Base-by-base conservation (phyloP, 495 filamentous ascomycete genomes). In the Penicillium chermesinum region DNA sequence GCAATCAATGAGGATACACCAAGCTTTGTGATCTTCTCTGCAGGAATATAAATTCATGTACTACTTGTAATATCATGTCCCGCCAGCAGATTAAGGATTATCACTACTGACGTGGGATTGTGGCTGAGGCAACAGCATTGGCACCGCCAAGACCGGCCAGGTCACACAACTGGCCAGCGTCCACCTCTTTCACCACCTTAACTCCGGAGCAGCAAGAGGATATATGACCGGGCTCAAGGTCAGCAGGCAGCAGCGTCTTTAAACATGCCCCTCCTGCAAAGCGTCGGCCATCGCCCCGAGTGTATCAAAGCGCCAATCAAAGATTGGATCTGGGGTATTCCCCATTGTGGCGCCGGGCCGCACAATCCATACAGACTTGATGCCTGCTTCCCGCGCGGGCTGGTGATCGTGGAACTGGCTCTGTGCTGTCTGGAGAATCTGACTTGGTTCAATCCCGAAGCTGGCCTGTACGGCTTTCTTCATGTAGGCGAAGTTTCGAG, bases 271-370 rank as follows among this genome's bases (percentile, higher is more conserved):
- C 47, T 57, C 56, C 55, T 84, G 83, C 20, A 89, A 79, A 41
- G 80, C 80, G 50, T 81, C 80, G 14, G 85, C 87, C 74, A 91
- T 81, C 45, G 87, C 82, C 12, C 76, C 83, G 50, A 94, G 53
- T 3, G 72, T 86, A 44, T 76, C 71, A 61, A 87, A 89, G 54
- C 54, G 61, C 79, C 78, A 81, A 49, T 74, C 70, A 63, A 59
- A 83, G 4, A 78, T 65, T 44, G 70, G 69, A 38, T 73, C 16
- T 7, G 7, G 65, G 54, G 57, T 53, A 58, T 59, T 76, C 57
- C 67, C 71, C 59, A 61, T 72, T 49, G 52, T 70, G 16, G 63
- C 62, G 10, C 66, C 70, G 19, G 57, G 72, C 48, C 88, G 65
- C 54, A 74, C 77, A 60, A 94, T 89, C 85, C 86, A 94, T 34